Evolutionary conservation across 192 early-diverging fungal species (phyloP), one percentile per base, ranked within the genome.

Genomic region (Diversispora eburnea): DNA sequence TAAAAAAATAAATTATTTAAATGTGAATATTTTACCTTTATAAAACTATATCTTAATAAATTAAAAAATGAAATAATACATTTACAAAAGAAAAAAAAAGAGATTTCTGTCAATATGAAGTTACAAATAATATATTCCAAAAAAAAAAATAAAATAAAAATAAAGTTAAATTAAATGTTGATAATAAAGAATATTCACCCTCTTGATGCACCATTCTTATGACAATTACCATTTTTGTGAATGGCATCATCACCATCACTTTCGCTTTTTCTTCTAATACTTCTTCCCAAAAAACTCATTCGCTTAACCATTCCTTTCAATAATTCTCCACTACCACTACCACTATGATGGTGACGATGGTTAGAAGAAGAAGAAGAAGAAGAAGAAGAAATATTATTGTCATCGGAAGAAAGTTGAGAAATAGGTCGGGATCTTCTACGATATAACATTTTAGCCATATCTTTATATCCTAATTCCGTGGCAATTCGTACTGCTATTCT

Each of bases 381-480:
- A 33, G 25, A 33, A 33, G 25, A 33, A 33, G 25, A 33, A 33
- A 33, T 33, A 33, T 33, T 33, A 33, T 2, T 33, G 25, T 33
- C 25, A 33, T 33, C 25, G 8, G 51, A 3, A 17, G 12, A 15
- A 52, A 8, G 3, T 7, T 10, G 10, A 17, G 51, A 17, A 52
- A 15, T 52, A 52, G 0, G 17, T 52, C 17, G 51, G 10, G 51
- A 52, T 43, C 7, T 13, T 45, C 12, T 70, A 48, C 49, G 67
- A 56, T 73, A 73, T 49, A 73, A 61, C 5, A 15, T 15, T 15
- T n/a, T 73, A 9, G 71, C 71, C 59, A 73, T 73, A 33, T 73
- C 71, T 51, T 73, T 73, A 51, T 73, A 73, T 41, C 71, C 71
- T 3, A 60, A 15, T 3, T 73, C 71, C 4, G 59, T 73, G 8